phyloP scores from a whole-genome alignment of 1,284 basidiomycete species.

The Cerrena zonata region DNA sequence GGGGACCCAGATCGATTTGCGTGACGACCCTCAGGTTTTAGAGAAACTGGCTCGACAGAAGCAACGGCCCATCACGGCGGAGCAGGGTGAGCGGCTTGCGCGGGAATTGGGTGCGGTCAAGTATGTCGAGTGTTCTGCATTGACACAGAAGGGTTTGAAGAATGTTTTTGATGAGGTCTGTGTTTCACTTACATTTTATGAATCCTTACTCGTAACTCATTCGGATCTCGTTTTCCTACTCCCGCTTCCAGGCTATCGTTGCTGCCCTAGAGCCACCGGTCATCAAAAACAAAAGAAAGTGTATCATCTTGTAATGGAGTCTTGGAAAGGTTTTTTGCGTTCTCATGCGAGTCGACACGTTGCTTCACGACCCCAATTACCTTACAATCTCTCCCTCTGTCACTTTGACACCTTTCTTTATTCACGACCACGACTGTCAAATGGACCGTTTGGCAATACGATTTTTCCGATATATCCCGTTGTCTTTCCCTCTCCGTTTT shows the following conservation, averaged over 20 bases:
- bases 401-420: slow-evolving; percentile 2
- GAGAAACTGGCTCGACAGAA: slow-evolving; percentile 96
- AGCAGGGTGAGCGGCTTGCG: slow-evolving; percentile 90
- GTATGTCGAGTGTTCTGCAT: slow-evolving; percentile 97
- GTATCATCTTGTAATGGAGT: slow-evolving; percentile 71
- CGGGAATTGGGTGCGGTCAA: slow-evolving; percentile 96
- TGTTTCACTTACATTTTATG: slow-evolving; percentile 14
- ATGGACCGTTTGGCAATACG: slow-evolving; percentile 16
- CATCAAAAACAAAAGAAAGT: slow-evolving; percentile 77
- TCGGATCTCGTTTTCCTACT: neutral
- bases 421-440: slow-evolving; percentile 6
- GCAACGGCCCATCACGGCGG: slow-evolving; percentile 84
- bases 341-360: slow-evolving; percentile 4
- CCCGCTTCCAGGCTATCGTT: slow-evolving; percentile 77
- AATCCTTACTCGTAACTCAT: neutral
- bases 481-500: slow-evolving; percentile 19
- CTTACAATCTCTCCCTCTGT: neutral
- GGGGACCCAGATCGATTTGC: slow-evolving; percentile 95
- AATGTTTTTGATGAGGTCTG: slow-evolving; percentile 98
- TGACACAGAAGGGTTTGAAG: slow-evolving; percentile 99
- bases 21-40: slow-evolving; percentile 87
- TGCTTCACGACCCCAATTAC: neutral
- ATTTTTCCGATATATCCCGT: slow-evolving; percentile 26
- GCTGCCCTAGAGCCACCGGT: slow-evolving; percentile 96
- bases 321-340: neutral